Conservation (phyloP, 176 grass and related monocot species). For the Aegilops tauschii region DNA sequence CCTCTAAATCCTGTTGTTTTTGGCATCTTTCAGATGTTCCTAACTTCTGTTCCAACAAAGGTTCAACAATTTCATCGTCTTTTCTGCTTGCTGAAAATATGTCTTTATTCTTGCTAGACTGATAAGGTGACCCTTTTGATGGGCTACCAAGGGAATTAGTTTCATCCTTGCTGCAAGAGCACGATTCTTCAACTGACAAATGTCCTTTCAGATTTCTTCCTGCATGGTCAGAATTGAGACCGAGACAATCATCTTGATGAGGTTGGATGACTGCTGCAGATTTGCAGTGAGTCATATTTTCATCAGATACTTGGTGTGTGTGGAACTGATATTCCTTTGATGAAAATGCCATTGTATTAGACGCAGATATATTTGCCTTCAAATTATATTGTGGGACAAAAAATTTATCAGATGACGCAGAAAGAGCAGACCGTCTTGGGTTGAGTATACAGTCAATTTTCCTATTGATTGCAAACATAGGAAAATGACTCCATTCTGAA, state of each 20-base stretch:
- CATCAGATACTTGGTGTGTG: conserved; percentile 29
- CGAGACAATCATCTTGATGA: conserved; percentile 25
- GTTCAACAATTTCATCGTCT: conserved; percentile 22
- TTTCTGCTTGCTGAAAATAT: conserved; percentile 27
- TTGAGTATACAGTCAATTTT: conserved; percentile 74
- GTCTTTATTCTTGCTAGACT: conserved; percentile 6
- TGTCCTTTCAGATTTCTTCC: conserved; percentile 31
- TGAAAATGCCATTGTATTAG: conserved; percentile 46
- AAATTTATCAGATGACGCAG: conserved; percentile 25
- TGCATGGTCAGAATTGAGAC: conserved; percentile 39
- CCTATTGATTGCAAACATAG: conserved; percentile 66
- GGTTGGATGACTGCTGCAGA: conserved; percentile 26
- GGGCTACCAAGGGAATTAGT: conserved; percentile 25
- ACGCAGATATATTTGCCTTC: conserved; percentile 41
- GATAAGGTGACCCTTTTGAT: conserved; percentile 20
- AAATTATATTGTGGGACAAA: conserved; percentile 35
- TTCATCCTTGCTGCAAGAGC: conserved; percentile 47
- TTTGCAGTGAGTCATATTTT: conserved; percentile 25
- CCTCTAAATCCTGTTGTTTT: conserved; percentile 12
- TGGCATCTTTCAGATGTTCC: background rate
- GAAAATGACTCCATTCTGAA: conserved; percentile 51
- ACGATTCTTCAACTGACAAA: conserved; percentile 40
- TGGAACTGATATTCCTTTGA: conserved; percentile 41
- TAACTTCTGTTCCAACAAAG: conserved; percentile 18
- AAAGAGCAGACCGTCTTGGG: conserved; percentile 32